Conservation (phyloP, 331 rosid genomes). For the Rhamnella rubrinervis region DNA sequence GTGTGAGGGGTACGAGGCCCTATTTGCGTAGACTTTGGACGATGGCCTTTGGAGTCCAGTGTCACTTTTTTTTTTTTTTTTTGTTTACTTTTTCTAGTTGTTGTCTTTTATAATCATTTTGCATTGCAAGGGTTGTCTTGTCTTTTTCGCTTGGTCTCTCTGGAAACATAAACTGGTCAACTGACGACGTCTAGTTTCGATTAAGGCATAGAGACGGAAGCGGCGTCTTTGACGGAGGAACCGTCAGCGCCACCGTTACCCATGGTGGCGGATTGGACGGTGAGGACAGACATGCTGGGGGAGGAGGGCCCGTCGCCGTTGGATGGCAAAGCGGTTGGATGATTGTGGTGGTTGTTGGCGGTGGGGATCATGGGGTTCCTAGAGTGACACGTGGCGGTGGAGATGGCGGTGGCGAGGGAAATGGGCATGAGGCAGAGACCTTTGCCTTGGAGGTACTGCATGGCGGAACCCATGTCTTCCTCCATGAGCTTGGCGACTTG, state of each 20-base stretch:
- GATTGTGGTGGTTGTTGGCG: neutral
- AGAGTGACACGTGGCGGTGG: constrained; percentile 77
- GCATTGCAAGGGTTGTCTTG: neutral
- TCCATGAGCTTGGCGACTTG: constrained; percentile 92
- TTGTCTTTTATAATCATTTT: neutral
- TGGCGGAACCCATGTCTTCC: constrained; percentile 98
- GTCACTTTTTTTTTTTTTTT: constrained; percentile 1
- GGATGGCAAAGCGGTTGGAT: constrained; percentile 26
- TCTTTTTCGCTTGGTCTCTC: neutral
- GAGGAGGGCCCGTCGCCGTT: constrained; percentile 74
- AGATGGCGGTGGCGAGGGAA: constrained; percentile 85
- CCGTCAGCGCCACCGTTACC: constrained; percentile 43
- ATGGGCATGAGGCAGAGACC: constrained; percentile 99
- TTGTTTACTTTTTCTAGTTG: neutral
- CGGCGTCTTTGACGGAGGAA: constrained; percentile 50
- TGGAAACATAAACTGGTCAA: constrained; percentile 15
- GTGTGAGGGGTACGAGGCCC: constrained; percentile 11
- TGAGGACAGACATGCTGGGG: constrained; percentile 71
- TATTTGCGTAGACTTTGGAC: constrained; percentile 54
- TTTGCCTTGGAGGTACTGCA: constrained; percentile 97
- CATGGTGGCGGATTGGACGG: constrained; percentile 68
- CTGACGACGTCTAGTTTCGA: constrained; percentile 9
- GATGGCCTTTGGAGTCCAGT: constrained; percentile 30
- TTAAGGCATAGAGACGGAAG: constrained; percentile 74
- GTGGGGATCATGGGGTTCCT: constrained; percentile 48